These are phyloP conservation scores for Tricladium varicosporioides DNA, from an alignment of 2,329 filamentous ascomycete genomes.

Conservation along the genomic window DNA sequence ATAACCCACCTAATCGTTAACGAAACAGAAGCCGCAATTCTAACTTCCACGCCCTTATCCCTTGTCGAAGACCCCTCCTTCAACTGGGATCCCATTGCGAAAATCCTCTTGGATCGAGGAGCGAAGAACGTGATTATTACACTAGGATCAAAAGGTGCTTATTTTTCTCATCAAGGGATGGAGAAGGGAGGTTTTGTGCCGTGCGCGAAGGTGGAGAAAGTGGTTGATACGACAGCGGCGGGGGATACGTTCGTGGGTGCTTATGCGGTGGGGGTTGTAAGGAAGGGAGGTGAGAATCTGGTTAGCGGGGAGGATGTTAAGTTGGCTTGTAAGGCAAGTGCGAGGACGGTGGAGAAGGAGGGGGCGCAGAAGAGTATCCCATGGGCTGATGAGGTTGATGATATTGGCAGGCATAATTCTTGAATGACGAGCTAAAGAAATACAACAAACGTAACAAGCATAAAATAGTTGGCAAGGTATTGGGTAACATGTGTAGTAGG, in stretches of 20 bases:
- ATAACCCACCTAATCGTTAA: conserved; percentile 84
- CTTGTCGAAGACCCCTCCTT: conserved; percentile 46
- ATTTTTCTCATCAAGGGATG: conserved; percentile 50
- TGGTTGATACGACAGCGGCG: conserved; percentile 91
- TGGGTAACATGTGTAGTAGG: too few species aligned
- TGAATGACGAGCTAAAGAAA: not conserved
- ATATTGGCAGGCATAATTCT: too few species aligned
- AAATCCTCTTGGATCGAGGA: conserved; percentile 64
- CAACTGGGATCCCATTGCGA: conserved; percentile 43
- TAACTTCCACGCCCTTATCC: conserved; percentile 50
- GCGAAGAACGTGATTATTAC: conserved; percentile 81
- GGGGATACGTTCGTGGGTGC: conserved; percentile 93
- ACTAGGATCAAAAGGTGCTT: conserved; percentile 77
- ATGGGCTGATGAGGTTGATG: conserved; percentile 53
- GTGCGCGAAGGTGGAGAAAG: conserved; percentile 65
- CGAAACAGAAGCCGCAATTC: conserved; percentile 80
- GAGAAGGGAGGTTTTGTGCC: conserved; percentile 50
- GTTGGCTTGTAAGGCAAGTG: conserved; percentile 61
- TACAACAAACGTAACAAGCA: too few species aligned
- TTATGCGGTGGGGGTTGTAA: conserved; percentile 74
- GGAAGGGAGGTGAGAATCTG: conserved; percentile 29
- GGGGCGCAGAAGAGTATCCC: conserved; percentile 69
- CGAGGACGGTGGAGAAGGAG: conserved; percentile 61
- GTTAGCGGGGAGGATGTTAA: conserved; percentile 49
- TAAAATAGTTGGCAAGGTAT: not conserved